Percentiles rank a stretch among this genome's conserved stretches.
Evolutionary conservation across 495 filamentous ascomycete species (phyloP).

Genomic region (Penicillium crystallinum): DNA sequence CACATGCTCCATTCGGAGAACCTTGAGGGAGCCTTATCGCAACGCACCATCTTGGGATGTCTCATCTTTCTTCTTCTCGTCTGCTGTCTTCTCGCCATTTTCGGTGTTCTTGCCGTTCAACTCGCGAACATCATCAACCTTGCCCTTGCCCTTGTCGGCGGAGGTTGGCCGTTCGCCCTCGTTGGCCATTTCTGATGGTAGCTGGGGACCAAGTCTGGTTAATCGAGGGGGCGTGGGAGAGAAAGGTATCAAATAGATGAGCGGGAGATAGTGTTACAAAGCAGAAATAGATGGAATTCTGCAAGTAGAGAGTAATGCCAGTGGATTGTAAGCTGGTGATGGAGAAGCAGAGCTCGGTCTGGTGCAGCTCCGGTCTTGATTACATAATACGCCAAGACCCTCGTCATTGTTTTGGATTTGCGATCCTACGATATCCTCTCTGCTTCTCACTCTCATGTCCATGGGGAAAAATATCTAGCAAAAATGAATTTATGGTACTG

Average conservation of each 20-base stretch:
- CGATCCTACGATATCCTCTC: conserved; percentile 2
- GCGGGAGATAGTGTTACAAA: conserved; percentile 7
- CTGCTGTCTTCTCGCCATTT: conserved; percentile 63
- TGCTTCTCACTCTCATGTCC: background rate
- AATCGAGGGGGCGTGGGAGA: conserved; percentile 4
- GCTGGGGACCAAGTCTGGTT: conserved; percentile 29
- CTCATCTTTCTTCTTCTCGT: conserved; percentile 72
- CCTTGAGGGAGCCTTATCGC: background rate
- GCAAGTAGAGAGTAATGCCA: conserved; percentile 27
- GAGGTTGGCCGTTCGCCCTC: conserved; percentile 79
- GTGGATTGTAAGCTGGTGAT: conserved; percentile 41
- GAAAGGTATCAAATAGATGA: background rate
- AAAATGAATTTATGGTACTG: background rate
- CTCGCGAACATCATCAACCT: conserved; percentile 61
- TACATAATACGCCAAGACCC: conserved; percentile 33
- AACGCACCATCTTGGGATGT: conserved; percentile 52
- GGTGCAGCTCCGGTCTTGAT: conserved; percentile 35
- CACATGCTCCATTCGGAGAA: conserved; percentile 10
- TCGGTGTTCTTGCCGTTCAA: conserved; percentile 58
- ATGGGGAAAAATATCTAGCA: background rate
- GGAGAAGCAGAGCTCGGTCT: conserved; percentile 33
- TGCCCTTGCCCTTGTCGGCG: conserved; percentile 94
- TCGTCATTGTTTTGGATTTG: conserved; percentile 23
- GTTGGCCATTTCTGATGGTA: conserved; percentile 70
- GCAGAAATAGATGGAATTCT: conserved; percentile 16